Conservation (phyloP, 306 rosid genomes). For the Pyrus communis region DNA sequence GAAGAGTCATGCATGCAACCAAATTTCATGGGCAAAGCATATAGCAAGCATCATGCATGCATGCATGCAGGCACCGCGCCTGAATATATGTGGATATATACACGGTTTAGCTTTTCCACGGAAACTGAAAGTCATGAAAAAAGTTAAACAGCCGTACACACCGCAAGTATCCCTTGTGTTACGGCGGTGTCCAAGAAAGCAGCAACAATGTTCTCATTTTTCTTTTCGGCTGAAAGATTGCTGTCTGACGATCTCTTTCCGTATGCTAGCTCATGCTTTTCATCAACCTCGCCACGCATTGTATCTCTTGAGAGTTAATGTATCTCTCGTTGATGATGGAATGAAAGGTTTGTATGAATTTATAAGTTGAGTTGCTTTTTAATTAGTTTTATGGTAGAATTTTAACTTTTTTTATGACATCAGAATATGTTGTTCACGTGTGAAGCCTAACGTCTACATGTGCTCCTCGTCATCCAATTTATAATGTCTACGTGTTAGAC, state of each 20-base stretch:
- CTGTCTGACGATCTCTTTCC: background rate
- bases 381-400: no score
- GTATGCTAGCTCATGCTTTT: background rate
- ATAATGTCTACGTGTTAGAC: fast-evolving
- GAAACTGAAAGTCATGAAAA: background rate
- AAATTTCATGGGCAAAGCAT: background rate
- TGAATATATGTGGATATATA: background rate
- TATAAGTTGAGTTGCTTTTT: no score
- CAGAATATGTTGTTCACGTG: fast-evolving
- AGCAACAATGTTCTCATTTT: background rate
- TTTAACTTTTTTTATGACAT: no score
- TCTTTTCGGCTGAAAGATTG: slow-evolving; percentile 13
- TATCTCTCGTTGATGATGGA: no score
- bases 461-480: no score
- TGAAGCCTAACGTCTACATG: no score
- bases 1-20: background rate
- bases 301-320: no score
- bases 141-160: background rate
- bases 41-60: background rate
- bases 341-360: no score
- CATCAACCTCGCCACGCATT: background rate
- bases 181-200: slow-evolving; percentile 1
- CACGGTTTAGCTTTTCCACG: background rate
- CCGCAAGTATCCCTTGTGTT: background rate
- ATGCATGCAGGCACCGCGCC: background rate